Percentiles rank a stretch among this genome's conserved stretches.
Conservation (phyloP, 495 filamentous ascomycete genomes). For the Extremus antarcticus region DNA sequence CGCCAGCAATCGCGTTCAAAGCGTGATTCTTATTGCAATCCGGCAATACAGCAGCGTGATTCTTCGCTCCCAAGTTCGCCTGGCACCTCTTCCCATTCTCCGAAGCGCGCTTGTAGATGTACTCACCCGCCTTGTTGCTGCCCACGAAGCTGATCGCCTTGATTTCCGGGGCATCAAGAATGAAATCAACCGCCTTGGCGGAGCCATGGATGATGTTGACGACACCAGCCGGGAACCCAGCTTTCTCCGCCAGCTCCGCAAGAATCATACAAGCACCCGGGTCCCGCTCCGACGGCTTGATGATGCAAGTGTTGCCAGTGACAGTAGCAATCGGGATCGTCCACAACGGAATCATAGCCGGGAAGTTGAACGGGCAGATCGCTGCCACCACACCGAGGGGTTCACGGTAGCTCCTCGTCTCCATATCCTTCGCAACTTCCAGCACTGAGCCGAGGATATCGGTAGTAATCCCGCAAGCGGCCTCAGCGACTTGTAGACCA, state of each 20-base stretch:
- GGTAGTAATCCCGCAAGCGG: slow-evolving; percentile 86
- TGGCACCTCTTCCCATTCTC: slow-evolving; percentile 92
- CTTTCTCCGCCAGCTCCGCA: slow-evolving; percentile 80
- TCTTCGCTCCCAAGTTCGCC: slow-evolving; percentile 96
- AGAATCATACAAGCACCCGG: slow-evolving; percentile 98
- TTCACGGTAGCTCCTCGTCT: slow-evolving; percentile 86
- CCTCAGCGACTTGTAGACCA: slow-evolving; percentile 93
- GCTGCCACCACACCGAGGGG: slow-evolving; percentile 90
- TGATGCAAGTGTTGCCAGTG: slow-evolving; percentile 84
- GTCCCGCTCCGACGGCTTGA: slow-evolving; percentile 97
- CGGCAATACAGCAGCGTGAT: slow-evolving; percentile 89
- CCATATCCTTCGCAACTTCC: slow-evolving; percentile 98
- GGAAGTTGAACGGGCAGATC: slow-evolving; percentile 99
- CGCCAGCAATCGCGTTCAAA: slow-evolving; percentile 85
- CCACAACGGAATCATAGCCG: slow-evolving; percentile 99
- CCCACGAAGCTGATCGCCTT: slow-evolving; percentile 98
- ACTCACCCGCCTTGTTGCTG: slow-evolving; percentile 91
- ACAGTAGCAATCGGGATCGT: slow-evolving; percentile 89
- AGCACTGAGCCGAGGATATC: slow-evolving; percentile 89
- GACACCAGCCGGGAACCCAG: slow-evolving; percentile 87
- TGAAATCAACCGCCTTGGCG: slow-evolving; percentile 88
- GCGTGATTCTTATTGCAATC: slow-evolving; percentile 98
- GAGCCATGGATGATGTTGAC: slow-evolving; percentile 91
- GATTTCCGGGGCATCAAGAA: slow-evolving; percentile 89
- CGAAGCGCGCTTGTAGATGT: slow-evolving; percentile 83